Evolutionary conservation across 257 asterid genomes (phyloP).

Genomic region (Salvia miltiorrhiza): DNA sequence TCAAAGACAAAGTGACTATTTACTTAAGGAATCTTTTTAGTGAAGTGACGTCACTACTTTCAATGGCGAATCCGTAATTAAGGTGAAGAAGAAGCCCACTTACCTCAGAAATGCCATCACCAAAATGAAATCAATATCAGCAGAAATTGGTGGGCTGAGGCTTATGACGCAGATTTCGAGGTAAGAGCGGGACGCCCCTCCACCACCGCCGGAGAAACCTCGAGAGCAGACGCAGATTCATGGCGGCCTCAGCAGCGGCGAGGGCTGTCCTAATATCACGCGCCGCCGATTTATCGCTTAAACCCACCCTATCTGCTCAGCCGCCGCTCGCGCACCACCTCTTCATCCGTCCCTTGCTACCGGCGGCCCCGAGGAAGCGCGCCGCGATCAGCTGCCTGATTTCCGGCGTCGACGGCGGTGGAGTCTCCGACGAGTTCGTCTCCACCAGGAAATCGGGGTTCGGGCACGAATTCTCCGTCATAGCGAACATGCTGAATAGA

Average conservation of each 20-base stretch:
- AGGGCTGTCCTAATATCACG: slow-evolving; percentile 51
- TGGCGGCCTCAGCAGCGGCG: slow-evolving; percentile 67
- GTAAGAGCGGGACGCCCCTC: slow-evolving; percentile 2
- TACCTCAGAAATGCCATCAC: slow-evolving; percentile 7
- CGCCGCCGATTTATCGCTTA: slow-evolving; percentile 50
- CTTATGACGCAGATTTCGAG: slow-evolving; percentile 21
- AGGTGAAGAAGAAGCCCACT: slow-evolving; percentile 21
- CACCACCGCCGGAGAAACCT: slow-evolving; percentile 14
- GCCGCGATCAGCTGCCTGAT: slow-evolving; percentile 50
- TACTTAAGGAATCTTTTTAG: slow-evolving; percentile 9
- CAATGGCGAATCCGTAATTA: slow-evolving; percentile 56
- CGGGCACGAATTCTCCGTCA: slow-evolving; percentile 78
- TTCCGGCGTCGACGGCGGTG: slow-evolving; percentile 95
- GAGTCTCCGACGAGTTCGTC: slow-evolving; percentile 91
- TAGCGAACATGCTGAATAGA: slow-evolving; percentile 83
- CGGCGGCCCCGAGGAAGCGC: slow-evolving; percentile 30
- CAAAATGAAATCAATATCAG: slow-evolving; percentile 31
- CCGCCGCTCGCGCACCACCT: slow-evolving; percentile 36
- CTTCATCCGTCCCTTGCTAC: slow-evolving; percentile 51
- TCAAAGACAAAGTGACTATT: too few species aligned
- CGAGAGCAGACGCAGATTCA: background rate
- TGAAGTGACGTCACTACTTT: slow-evolving; percentile 16
- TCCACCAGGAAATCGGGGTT: slow-evolving; percentile 77
- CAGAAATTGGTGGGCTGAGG: slow-evolving; percentile 40
- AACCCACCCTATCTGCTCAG: slow-evolving; percentile 34